Evolutionary conservation across 805 yeast species (phyloP), one percentile per base, ranked within the genome.

Genomic region (Ascoidea asiatica): DNA sequence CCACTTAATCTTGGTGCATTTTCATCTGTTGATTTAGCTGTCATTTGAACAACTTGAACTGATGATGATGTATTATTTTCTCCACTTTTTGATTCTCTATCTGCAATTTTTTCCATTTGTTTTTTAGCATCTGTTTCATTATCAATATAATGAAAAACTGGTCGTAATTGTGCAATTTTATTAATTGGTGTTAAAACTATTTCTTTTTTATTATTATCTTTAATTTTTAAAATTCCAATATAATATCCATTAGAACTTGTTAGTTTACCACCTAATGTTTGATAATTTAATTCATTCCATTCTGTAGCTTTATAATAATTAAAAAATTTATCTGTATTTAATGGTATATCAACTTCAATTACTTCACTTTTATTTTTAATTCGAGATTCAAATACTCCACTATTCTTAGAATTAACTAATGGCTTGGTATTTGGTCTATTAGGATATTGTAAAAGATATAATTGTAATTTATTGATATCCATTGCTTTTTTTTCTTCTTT

Each of bases 141-240:
- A 57, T 88, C 95, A 39, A 88, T 76, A 56, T 89, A 85, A 50
- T 72, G 73, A 63, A 92, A 86, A 53, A 74, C 73, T 2, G 97
- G 92, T 52, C 95, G 72, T 48, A 92, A 59, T 59, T 90, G 97
- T 0, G 81, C 75, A 0, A 83, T 75, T 19, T 77, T 69, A 35
- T 75, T 72, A 1, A 89, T 67, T 1, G 90, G 84, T 1, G 75
- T 61, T 48, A 90, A 59, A 42, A 83, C 76, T 5, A 87, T 54
- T 52, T 71, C 77, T 17, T 71, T 73, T 19, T 40, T 38, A 19
- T 38, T n/a, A 22, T 13, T 8, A 7, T 19, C 13, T 15, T 41
- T 37, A 19, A 18, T 19, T 17, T 49, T 44, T 37, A 62, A 46
- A 7, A 52, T 40, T 2, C 66, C 75, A 8, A 66, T 66, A 50